These are phyloP conservation scores for Carallia brachiata DNA, from an alignment of 345 rosid species.

Conservation along the genomic window DNA sequence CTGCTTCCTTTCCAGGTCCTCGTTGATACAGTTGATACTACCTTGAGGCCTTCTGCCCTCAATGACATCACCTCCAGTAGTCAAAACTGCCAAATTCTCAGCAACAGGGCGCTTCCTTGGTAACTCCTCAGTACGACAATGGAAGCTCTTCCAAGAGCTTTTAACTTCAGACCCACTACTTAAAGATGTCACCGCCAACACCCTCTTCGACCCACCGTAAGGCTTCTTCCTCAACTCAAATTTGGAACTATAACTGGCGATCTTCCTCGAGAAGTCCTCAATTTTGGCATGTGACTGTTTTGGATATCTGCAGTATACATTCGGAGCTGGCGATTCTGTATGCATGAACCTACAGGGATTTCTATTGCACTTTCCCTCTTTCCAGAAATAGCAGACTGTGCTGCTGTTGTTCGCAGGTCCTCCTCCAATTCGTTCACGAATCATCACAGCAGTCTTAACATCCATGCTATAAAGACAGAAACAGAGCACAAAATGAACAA, in stretches of 20 bases:
- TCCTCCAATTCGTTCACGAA: conserved; percentile 4
- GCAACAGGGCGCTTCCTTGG: neutral
- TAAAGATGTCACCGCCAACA: neutral
- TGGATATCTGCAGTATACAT: neutral
- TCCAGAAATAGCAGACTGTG: conserved; percentile 18
- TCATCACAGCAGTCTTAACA: neutral
- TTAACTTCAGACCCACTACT: neutral
- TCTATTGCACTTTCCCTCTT: conserved; percentile 29
- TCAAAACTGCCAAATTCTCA: neutral
- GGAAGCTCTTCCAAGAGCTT: neutral
- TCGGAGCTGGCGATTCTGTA: neutral
- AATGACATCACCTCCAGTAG: neutral
- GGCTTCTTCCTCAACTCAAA: neutral
- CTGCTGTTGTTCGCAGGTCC: neutral
- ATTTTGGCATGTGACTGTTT: neutral
- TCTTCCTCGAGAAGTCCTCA: conserved; percentile 4
- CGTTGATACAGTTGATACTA: neutral
- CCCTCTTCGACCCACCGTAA: neutral
- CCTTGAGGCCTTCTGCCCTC: neutral
- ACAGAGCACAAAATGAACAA: neutral
- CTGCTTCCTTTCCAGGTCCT: neutral
- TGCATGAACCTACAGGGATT: conserved; percentile 39
- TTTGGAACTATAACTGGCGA: neutral
- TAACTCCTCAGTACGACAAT: neutral
- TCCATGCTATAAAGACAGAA: conserved; percentile 2